phyloP scores from a whole-genome alignment of 495 filamentous ascomycete species.

The Lineolata rhizophorae region DNA sequence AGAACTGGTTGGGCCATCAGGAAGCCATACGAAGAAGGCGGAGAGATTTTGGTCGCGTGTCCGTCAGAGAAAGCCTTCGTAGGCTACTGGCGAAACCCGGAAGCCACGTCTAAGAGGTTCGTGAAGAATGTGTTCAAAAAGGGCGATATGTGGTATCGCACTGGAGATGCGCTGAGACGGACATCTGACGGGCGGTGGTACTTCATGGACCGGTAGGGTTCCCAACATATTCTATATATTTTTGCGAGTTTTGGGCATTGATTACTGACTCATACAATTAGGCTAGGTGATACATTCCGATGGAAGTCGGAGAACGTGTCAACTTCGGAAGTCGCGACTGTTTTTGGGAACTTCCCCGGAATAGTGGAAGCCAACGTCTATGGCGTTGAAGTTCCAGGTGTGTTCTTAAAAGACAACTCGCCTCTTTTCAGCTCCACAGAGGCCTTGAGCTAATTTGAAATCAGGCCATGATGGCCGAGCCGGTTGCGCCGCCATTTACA shows the following conservation, averaged over 20 bases:
- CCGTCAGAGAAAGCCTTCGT: constrained; percentile 36
- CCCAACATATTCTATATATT: neutral
- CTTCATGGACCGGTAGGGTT: constrained; percentile 56
- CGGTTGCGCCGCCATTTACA: constrained; percentile 20
- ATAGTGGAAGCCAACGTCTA: constrained; percentile 62
- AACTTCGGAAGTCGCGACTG: constrained; percentile 53
- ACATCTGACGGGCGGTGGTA: constrained; percentile 51
- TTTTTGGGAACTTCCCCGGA: constrained; percentile 40
- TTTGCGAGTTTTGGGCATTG: neutral
- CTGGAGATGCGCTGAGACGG: constrained; percentile 47
- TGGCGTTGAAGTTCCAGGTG: constrained; percentile 40
- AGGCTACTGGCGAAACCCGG: constrained; percentile 43
- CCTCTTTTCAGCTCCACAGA: neutral
- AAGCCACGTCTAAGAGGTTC: constrained; percentile 48
- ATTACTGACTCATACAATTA: constrained; percentile 9
- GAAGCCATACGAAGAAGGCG: constrained; percentile 40
- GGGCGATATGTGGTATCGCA: constrained; percentile 55
- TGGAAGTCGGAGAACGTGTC: constrained; percentile 76
- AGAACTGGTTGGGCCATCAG: constrained; percentile 44
- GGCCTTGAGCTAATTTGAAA: neutral
- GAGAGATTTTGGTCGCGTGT: constrained; percentile 53
- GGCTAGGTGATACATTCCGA: constrained; percentile 58
- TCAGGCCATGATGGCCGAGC: constrained; percentile 18
- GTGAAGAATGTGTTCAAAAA: constrained; percentile 47
- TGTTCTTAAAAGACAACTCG: neutral